Evolutionary conservation across 2,329 filamentous ascomycete genomes (phyloP).

Genomic region (Penicillium olsonii): DNA sequence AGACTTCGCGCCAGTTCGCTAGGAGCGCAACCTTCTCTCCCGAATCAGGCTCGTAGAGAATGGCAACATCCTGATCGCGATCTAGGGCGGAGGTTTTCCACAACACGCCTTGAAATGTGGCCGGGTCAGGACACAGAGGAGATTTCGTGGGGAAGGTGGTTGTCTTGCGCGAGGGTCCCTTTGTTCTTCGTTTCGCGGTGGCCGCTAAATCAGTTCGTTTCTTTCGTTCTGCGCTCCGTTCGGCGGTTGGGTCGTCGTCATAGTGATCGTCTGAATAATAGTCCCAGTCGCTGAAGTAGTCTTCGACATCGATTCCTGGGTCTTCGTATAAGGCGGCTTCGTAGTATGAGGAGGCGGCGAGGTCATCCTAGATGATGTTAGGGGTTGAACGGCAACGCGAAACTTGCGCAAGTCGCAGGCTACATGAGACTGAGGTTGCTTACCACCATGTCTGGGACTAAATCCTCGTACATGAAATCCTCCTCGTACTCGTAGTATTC

Average conservation of each 20-base stretch:
- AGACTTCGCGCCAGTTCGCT: constrained; percentile 50
- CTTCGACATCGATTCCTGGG: constrained; percentile 40
- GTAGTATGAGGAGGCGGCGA: constrained; percentile 43
- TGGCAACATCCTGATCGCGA: constrained; percentile 21
- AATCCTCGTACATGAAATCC: constrained; percentile 37
- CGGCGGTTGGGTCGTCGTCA: constrained; percentile 44
- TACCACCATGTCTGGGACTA: constrained; percentile 38
- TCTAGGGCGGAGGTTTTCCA: constrained; percentile 38
- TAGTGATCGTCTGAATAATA: constrained; percentile 49
- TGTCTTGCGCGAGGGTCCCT: constrained; percentile 11
- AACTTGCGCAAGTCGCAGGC: background rate
- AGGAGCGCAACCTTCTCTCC: constrained; percentile 47
- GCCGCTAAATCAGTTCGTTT: constrained; percentile 10
- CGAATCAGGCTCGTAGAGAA: constrained; percentile 40
- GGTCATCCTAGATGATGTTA: constrained; percentile 39
- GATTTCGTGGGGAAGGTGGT: constrained; percentile 9
- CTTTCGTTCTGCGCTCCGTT: constrained; percentile 20
- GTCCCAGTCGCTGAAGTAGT: constrained; percentile 48
- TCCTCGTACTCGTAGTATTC: constrained; percentile 40
- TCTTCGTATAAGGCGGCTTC: constrained; percentile 44
- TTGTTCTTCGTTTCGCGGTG: constrained; percentile 19
- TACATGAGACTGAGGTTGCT: constrained; percentile 14
- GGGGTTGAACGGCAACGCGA: background rate
- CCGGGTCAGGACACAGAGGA: constrained; percentile 19
- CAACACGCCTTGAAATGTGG: constrained; percentile 42